Evolutionary conservation across 2,329 filamentous ascomycete genomes (phyloP), one percentile per base, ranked within the genome.

Genomic region (Arthrobotrys sphaeroides): DNA sequence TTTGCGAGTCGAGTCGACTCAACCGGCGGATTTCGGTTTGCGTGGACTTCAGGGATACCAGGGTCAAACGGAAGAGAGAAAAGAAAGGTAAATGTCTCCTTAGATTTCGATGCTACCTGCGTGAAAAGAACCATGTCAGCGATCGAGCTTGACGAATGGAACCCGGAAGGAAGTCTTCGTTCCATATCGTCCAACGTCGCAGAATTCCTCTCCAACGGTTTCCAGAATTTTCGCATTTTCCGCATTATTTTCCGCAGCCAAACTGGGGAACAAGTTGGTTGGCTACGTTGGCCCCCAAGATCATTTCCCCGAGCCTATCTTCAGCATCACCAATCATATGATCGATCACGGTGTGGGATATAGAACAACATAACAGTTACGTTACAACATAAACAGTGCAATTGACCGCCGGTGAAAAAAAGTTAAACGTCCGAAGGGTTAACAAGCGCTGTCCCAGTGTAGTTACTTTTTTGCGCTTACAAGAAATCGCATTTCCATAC

Each of bases 21-120:
- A 65, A 42, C 38, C 47, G 38, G 36, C 28, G 24, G 59, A 13
- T 33, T 53, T 53, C 24, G 40, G 43, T 57, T 72, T 72, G 68
- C 60, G 59, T 73, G 60, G 68, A 60, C 60, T 65, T 51, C 68
- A 73, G 68, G 68, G 68, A 65, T 73, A 47, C 66, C 57, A 62
- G 66, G 45, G 55, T 36, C 66, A 64, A 64, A 72, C 57, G 57
- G 40, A 45, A 55, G 47, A 55, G 57, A 51, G 31, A 65, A 65
- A 65, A 47, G 55, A 55, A 55, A 55, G 57, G 60, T 28, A 65
- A 65, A 65, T 65, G 68, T 65, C 68, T 73, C 68, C 59, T 66
- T 60, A 42, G 60, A 42, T 51, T n/a, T 65, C 49, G 59, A 55
- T 20, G 20, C 33, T 51, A 57, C 40, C 51, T 55, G 26, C 42